These are phyloP conservation scores for Trichoderma hamatum DNA, from an alignment of 2,329 filamentous ascomycete genomes.

Conservation along the genomic window DNA sequence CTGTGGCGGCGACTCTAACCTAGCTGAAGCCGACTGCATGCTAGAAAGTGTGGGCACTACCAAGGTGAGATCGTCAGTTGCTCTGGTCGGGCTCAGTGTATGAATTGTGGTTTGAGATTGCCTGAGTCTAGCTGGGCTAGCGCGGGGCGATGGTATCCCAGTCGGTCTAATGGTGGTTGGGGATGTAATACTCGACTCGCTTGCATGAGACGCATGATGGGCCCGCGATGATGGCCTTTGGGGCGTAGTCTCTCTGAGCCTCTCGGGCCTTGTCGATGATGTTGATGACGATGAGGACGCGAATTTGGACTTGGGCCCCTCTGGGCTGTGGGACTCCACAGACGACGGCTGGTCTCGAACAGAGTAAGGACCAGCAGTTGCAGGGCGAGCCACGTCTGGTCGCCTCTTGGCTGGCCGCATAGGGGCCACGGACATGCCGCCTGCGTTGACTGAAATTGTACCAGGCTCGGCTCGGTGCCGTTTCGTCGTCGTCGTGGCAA, in stretches of 20 bases:
- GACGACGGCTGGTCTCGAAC: conserved; percentile 53
- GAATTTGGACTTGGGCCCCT: conserved; percentile 49
- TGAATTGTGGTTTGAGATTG: conserved; percentile 38
- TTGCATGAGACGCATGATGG: conserved; percentile 52
- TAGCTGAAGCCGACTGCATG: conserved; percentile 41
- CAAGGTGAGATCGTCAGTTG: conserved; percentile 58
- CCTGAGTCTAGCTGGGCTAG: conserved; percentile 47
- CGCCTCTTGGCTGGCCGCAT: conserved; percentile 63
- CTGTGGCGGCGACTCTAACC: conserved; percentile 27
- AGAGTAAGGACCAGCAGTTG: conserved; percentile 68
- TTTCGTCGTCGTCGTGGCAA: conserved; percentile 35
- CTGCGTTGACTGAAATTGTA: conserved; percentile 51
- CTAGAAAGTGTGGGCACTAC: conserved; percentile 52
- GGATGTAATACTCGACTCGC: conserved; percentile 54
- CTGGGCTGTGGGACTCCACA: conserved; percentile 49
- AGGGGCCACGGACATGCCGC: conserved; percentile 65
- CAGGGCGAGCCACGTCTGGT: conserved; percentile 62
- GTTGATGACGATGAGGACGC: conserved; percentile 47
- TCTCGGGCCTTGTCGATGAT: conserved; percentile 36
- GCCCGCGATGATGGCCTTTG: conserved; percentile 52
- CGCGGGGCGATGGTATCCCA: conserved; percentile 42
- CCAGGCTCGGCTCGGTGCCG: conserved; percentile 48
- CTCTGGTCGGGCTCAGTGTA: conserved; percentile 49
- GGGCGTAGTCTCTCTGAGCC: conserved; percentile 55
- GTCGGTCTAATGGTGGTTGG: conserved; percentile 37